Evolutionary conservation across 1,139 yeast genomes (phyloP), one percentile per base, ranked within the genome.

Genomic region (Hyphopichia pseudoburtonii): DNA sequence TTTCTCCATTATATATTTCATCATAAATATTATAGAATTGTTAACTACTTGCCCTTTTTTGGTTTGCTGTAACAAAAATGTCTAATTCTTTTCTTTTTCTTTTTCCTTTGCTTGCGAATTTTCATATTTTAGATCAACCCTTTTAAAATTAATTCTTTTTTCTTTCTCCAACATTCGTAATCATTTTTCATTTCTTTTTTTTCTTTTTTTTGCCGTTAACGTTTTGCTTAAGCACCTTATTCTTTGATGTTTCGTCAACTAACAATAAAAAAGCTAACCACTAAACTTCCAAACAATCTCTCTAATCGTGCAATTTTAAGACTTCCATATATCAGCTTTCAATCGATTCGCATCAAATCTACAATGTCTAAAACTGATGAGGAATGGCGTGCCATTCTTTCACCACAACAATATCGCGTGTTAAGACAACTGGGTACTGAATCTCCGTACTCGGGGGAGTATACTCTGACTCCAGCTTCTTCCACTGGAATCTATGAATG

Each of bases 381-480:
- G 22, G 92, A 87, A 59, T 92, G 97, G 97, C 72, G 77, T 50
- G 95, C 96, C 0, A 62, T 79, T 1, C 71, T 92, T 35, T 62
- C 80, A 3, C 90, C 96, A 1, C 80, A 74, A 40, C 97, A 92
- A 56, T 86, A 85, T 59, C 72, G 78, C 31, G 87, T 92, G 2
- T 67, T 92, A 34, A 78, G 96, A 47, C 76, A 85, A 47, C 80
- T 77, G 53, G 90, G 84, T 32, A 92, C 98, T 2, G 98, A 92
- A 57, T 71, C 84, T 23, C 94, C 97, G 3, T 73, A 77, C 43
- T 71, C 87, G 2, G 96, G 96, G 12, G 79, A 82, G 50, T 86
- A 85, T 54, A 60, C 73, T 61, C 46, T 72, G 55, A 58, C 72
- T 39, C 67, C 74, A 45, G 57, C 69, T 12, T 56, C 67, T 17